Evolutionary conservation across 2,329 filamentous ascomycete species (phyloP).

Genomic region (Arthroderma sp.): DNA sequence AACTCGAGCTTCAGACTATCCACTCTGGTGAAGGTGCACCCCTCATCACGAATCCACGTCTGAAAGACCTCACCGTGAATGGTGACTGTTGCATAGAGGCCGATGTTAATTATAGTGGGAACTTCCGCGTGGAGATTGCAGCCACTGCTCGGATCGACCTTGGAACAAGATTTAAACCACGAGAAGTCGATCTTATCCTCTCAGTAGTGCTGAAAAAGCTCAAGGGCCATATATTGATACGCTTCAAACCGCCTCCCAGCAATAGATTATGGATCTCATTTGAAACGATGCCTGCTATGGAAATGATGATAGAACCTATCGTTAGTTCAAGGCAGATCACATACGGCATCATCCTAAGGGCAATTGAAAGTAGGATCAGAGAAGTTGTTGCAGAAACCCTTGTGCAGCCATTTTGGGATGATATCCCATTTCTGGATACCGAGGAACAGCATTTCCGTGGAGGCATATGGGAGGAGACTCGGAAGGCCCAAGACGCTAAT

Average conservation of each 20-base stretch:
- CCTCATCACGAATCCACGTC: slow-evolving; percentile 73
- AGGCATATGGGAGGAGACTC: slow-evolving; percentile 55
- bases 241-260: slow-evolving; percentile 87
- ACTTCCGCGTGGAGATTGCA: slow-evolving; percentile 77
- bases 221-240: slow-evolving; percentile 71
- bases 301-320: slow-evolving; percentile 88
- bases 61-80: slow-evolving; percentile 81
- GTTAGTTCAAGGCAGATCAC: slow-evolving; percentile 93
- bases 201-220: slow-evolving; percentile 74
- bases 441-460: slow-evolving; percentile 66
- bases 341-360: slow-evolving; percentile 77
- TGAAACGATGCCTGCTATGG: slow-evolving; percentile 84
- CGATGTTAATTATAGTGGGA: slow-evolving; percentile 79
- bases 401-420: slow-evolving; percentile 91
- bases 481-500: slow-evolving; percentile 17
- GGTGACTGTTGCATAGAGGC: slow-evolving; percentile 80
- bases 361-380: slow-evolving; percentile 89
- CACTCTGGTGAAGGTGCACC: slow-evolving; percentile 79
- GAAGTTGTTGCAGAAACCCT: slow-evolving; percentile 87
- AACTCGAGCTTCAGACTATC: slow-evolving; percentile 69
- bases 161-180: slow-evolving; percentile 72
- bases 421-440: slow-evolving; percentile 80
- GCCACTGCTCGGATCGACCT: slow-evolving; percentile 89
- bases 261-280: slow-evolving; percentile 96
- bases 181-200: slow-evolving; percentile 79